Conservation (phyloP, 2,329 filamentous ascomycete genomes). For the Trichocomaceae sp. region DNA sequence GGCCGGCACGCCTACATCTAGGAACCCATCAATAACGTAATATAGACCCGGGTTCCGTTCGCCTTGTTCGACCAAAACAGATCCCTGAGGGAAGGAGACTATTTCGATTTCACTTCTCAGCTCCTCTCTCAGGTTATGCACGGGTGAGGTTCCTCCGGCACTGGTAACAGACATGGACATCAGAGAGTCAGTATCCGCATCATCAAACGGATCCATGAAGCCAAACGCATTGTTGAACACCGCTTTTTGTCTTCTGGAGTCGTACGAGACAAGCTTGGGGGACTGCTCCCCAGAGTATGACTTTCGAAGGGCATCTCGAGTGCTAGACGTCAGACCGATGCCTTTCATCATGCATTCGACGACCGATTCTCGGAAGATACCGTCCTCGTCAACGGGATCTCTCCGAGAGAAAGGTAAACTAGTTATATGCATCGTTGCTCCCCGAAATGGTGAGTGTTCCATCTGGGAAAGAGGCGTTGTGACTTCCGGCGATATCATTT, state of each 20-base stretch:
- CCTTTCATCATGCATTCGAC: constrained; percentile 94
- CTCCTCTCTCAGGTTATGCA: constrained; percentile 64
- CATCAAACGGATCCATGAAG: constrained; percentile 81
- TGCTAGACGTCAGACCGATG: constrained; percentile 66
- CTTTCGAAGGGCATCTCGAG: constrained; percentile 58
- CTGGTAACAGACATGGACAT: constrained; percentile 61
- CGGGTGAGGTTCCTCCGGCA: constrained; percentile 56
- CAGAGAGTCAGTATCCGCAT: constrained; percentile 82
- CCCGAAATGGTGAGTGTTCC: constrained; percentile 33
- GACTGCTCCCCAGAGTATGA: constrained; percentile 73
- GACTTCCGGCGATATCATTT: constrained; percentile 24
- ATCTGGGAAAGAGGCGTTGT: constrained; percentile 33
- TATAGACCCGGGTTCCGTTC: constrained; percentile 95
- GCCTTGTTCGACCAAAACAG: constrained; percentile 90
- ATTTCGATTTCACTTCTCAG: constrained; percentile 91
- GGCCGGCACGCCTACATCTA: constrained; percentile 82
- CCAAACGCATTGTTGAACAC: constrained; percentile 84
- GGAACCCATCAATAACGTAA: constrained; percentile 94
- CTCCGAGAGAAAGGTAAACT: constrained; percentile 55
- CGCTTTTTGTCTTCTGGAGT: constrained; percentile 71
- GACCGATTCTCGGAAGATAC: constrained; percentile 80
- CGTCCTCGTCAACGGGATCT: constrained; percentile 81
- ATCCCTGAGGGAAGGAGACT: constrained; percentile 91
- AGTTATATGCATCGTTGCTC: constrained; percentile 22
- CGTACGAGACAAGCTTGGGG: constrained; percentile 74